A percentile compares a stretch with the other conserved stretches of the same genome.
Conservation (phyloP, 768 basidiomycete genomes). For the Macrolepiota albuminosa region DNA sequence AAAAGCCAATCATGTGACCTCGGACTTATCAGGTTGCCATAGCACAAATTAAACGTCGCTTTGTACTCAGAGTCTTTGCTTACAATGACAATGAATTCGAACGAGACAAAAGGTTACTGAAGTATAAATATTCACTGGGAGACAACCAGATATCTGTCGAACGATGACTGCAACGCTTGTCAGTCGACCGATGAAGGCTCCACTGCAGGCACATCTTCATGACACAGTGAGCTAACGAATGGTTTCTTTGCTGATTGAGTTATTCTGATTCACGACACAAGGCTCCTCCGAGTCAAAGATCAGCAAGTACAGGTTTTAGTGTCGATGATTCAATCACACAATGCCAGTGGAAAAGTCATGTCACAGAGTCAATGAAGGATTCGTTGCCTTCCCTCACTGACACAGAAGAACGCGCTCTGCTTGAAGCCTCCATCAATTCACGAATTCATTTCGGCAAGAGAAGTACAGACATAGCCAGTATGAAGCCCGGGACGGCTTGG, state of each 20-base stretch:
- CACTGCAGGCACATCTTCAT: neutral
- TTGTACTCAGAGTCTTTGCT: neutral
- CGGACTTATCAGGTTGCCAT: neutral
- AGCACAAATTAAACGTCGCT: neutral
- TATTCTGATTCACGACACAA: neutral
- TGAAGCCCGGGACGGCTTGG: neutral
- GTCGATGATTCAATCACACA: neutral
- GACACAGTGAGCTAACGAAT: neutral
- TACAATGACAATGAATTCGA: neutral
- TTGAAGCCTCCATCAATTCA: neutral
- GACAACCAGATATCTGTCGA: neutral
- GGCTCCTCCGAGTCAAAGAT: neutral
- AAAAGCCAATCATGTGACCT: neutral
- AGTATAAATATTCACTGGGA: neutral
- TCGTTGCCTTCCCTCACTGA: neutral
- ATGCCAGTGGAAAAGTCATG: neutral
- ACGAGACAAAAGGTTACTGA: neutral
- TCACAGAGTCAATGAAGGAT: neutral
- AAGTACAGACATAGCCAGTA: neutral
- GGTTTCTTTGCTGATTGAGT: neutral
- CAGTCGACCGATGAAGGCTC: neutral
- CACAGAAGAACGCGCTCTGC: neutral
- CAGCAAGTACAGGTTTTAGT: neutral
- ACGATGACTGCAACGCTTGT: slow-evolving; percentile 3
- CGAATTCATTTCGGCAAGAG: neutral